These are phyloP conservation scores for Trichoderma semiorbis DNA, from an alignment of 2,329 filamentous ascomycete genomes.

Conservation along the genomic window DNA sequence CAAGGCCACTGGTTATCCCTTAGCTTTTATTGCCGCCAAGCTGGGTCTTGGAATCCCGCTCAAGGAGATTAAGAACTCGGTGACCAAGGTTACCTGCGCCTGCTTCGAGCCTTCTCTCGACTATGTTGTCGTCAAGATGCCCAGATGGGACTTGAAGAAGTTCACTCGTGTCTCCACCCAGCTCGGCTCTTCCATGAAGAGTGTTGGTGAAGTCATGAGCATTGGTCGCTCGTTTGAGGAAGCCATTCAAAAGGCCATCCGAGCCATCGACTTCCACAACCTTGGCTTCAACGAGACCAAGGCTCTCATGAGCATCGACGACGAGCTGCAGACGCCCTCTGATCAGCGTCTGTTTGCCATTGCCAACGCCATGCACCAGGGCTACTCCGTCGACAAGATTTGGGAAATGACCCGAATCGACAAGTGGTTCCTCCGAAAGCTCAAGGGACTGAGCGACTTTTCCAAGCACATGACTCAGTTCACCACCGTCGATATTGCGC, in stretches of 20 bases:
- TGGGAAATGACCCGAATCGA: conserved; percentile 99
- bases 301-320: conserved; percentile 91
- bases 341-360: conserved; percentile 97
- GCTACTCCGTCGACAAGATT: conserved; percentile 93
- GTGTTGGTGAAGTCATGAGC: conserved; percentile 98
- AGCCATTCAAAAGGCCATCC: conserved; percentile 96
- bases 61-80: conserved; percentile 94
- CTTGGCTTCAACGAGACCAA: conserved; percentile 89
- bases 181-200: conserved; percentile 98
- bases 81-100: conserved; percentile 92
- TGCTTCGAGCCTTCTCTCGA: conserved; percentile 98
- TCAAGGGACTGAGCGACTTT: conserved; percentile 89
- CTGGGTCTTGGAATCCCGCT: conserved; percentile 90
- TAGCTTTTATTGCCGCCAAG: conserved; percentile 96
- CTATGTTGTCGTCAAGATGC: conserved; percentile 98
- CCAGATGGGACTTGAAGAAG: conserved; percentile 98
- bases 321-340: conserved; percentile 93
- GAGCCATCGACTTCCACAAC: conserved; percentile 92
- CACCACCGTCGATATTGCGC: conserved; percentile 60
- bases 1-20: conserved; percentile 93
- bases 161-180: conserved; percentile 95
- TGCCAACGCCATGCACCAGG: conserved; percentile 92
- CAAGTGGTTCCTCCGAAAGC: conserved; percentile 93
- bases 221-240: conserved; percentile 97
- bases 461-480: conserved; percentile 72